Evolutionary conservation across 805 yeast species (phyloP).

Genomic region (Brettanomyces anomalus): DNA sequence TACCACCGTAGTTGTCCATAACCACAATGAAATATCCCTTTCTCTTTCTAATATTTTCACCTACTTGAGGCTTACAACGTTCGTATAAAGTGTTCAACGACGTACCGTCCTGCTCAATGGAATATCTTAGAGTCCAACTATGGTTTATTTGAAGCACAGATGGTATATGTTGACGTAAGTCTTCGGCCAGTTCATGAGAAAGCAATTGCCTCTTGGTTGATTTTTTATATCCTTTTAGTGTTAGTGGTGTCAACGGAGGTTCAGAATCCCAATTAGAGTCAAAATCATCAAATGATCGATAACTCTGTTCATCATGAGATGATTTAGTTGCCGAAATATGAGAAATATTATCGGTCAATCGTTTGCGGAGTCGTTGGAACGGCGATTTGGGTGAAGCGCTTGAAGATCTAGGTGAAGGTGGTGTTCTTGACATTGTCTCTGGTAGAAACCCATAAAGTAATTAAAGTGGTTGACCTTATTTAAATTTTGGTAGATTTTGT

Average conservation of each 20-base stretch:
- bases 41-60: slow-evolving; percentile 25
- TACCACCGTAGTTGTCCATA: slow-evolving; percentile 50
- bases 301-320: background rate
- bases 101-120: slow-evolving; percentile 90
- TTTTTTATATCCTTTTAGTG: slow-evolving; percentile 49
- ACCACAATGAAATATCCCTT: slow-evolving; percentile 69
- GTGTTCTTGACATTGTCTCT: background rate
- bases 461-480: too few species aligned
- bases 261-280: slow-evolving; percentile 9
- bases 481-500: too few species aligned
- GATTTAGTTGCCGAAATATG: background rate
- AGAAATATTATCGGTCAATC: background rate
- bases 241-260: slow-evolving; percentile 47
- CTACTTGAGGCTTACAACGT: slow-evolving; percentile 35
- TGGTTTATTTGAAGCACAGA: slow-evolving; percentile 69
- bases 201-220: slow-evolving; percentile 53
- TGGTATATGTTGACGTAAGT: slow-evolving; percentile 66
- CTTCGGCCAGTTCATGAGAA: slow-evolving; percentile 53
- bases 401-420: background rate
- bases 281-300: background rate
- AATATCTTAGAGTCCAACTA: slow-evolving; percentile 70
- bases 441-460: background rate
- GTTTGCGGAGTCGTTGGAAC: background rate
- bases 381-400: background rate
- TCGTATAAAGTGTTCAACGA: slow-evolving; percentile 72